Conservation (phyloP, 1,284 basidiomycete species). For the Farysia itapuensis region DNA sequence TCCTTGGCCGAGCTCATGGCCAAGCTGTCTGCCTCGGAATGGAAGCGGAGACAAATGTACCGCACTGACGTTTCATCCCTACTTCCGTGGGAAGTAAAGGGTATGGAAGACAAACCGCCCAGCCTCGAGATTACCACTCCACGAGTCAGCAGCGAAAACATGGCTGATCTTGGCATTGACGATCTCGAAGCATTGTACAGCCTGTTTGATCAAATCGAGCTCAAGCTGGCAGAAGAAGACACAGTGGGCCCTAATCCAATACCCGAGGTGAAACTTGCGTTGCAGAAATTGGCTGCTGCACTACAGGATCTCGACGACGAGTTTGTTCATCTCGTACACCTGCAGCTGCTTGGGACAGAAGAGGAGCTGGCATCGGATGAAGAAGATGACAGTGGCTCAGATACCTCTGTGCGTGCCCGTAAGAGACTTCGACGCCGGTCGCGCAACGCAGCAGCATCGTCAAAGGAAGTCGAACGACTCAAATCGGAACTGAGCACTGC, state of each 20-base stretch:
- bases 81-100: conserved; percentile 50
- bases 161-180: conserved; percentile 28
- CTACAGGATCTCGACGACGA: conserved; percentile 47
- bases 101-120: conserved; percentile 45
- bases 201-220: conserved; percentile 42
- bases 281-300: conserved; percentile 30
- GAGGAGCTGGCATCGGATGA: conserved; percentile 25
- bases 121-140: conserved; percentile 53
- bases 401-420: conserved; percentile 28
- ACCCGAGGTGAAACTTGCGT: conserved; percentile 32
- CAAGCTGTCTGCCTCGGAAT: conserved; percentile 43
- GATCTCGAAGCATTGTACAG: conserved; percentile 43
- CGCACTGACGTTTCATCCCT: conserved; percentile 33
- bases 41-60: conserved; percentile 41
- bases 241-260: conserved; percentile 22
- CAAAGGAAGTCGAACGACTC: background rate
- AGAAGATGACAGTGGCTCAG: conserved; percentile 28
- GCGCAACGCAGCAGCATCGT: conserved; percentile 10
- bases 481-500: conserved; percentile 6
- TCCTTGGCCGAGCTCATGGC: conserved; percentile 58
- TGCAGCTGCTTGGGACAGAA: conserved; percentile 34
- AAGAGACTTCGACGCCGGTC: conserved; percentile 11
- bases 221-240: conserved; percentile 12
- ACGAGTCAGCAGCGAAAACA: conserved; percentile 22
- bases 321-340: conserved; percentile 44